Base-by-base conservation (phyloP, 306 rosid genomes). In the Lathyrus tuberosus region DNA sequence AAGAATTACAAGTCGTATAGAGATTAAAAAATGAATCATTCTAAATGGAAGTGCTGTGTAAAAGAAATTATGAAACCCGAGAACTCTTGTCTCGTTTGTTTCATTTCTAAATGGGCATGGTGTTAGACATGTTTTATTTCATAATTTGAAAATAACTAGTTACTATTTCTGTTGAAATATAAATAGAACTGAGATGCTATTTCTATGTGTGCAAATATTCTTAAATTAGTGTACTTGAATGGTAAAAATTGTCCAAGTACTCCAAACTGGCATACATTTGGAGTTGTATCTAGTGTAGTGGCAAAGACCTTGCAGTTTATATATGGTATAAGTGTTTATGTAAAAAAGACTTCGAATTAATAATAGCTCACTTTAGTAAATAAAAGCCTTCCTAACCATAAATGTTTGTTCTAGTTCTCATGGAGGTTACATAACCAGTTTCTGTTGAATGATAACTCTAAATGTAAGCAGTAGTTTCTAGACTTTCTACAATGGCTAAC, bases 401-500 rank as follows among this genome's bases (percentile, higher is more conserved):
- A n/a, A n/a, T n/a, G n/a, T n/a, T n/a, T n/a, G n/a, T n/a, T n/a
- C 42, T 48, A 52, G 70, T 17, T 72, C 51, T 72, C 53, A 52
- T 46, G 28, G 24, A 71, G 40, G 70, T 31, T 66, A 28, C 18
- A 54, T 15, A 37, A 44, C 38, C 40, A 24, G 20, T 41, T 51
- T 59, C 40, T 38, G 14, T 51, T 49, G 62, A 68, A 47, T n/a
- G 42, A 67, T 72, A 65, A 63, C 26, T 62, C 51, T n/a, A n/a
- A n/a, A n/a, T n/a, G n/a, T n/a, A n/a, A n/a, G n/a, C n/a, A n/a
- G n/a, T n/a, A n/a, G n/a, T n/a, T n/a, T n/a, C n/a, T n/a, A n/a
- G n/a, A n/a, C n/a, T n/a, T n/a, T n/a, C n/a, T n/a, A n/a, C n/a
- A n/a, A n/a, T n/a, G n/a, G n/a, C n/a, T n/a, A n/a, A n/a, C n/a